Conservation (phyloP, 768 basidiomycete genomes). For the Arthromyces matolae region DNA sequence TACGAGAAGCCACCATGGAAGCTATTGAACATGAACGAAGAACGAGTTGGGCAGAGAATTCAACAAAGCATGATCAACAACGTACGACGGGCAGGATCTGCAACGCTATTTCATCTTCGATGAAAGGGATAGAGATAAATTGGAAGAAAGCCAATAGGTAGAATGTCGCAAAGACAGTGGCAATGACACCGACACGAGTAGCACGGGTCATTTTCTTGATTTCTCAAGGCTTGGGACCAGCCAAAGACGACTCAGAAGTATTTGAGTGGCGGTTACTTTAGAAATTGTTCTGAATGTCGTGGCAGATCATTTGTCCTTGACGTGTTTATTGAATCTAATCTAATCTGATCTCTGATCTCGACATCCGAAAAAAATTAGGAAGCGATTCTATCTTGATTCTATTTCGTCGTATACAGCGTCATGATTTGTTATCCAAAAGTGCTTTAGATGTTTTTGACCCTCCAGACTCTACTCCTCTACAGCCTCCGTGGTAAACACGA, state of each 20-base stretch:
- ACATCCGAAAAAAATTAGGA: too few relatives aligned
- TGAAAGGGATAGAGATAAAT: constrained; percentile 50
- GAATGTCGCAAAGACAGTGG: constrained; percentile 37
- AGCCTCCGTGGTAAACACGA: constrained; percentile 73
- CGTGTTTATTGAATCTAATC: neutral
- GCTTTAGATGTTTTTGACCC: too few relatives aligned
- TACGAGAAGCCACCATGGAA: constrained; percentile 82
- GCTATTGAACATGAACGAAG: constrained; percentile 34
- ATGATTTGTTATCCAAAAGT: too few relatives aligned
- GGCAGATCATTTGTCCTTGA: neutral
- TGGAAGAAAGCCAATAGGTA: constrained; percentile 60
- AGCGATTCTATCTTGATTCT: too few relatives aligned
- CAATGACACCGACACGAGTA: constrained; percentile 46
- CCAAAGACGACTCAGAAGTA: neutral
- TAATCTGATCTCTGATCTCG: neutral
- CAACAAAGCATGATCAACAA: constrained; percentile 4
- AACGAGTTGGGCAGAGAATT: neutral
- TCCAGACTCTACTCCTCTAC: constrained; percentile 27
- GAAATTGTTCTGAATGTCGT: neutral
- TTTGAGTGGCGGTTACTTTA: neutral
- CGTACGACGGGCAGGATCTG: constrained; percentile 61
- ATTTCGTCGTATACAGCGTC: too few relatives aligned
- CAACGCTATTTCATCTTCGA: constrained; percentile 41
- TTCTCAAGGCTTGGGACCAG: neutral
- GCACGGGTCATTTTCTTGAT: constrained; percentile 53